Evolutionary conservation across 169 alveolate genomes (phyloP).

Genomic region (Plasmodium billcollinsi): DNA sequence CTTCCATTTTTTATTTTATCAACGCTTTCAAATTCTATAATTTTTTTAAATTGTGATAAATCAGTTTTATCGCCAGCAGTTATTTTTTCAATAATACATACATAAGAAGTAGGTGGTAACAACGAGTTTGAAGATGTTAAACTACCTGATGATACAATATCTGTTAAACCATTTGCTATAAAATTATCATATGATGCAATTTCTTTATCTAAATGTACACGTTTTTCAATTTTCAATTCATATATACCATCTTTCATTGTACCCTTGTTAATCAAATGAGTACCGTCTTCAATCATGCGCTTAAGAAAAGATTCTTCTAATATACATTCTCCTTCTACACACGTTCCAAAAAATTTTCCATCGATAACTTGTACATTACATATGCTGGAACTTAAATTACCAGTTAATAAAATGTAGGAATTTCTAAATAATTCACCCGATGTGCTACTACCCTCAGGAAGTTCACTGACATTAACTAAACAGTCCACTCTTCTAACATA

Average conservation of each 20-base stretch:
- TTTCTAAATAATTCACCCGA: too few species aligned
- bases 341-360: slow-evolving; percentile 1
- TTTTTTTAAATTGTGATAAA: not conserved
- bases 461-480: too few species aligned
- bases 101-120: too few species aligned
- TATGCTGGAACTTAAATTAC: not conserved
- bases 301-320: not conserved
- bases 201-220: not conserved
- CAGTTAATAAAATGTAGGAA: not conserved
- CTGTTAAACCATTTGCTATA: too few species aligned
- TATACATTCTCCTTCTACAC: not conserved
- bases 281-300: not conserved
- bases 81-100: too few species aligned
- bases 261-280: too few species aligned
- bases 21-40: too few species aligned
- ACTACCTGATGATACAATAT: too few species aligned
- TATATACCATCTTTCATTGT: not conserved
- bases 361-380: slow-evolving; percentile 5
- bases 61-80: too few species aligned
- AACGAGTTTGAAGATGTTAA: too few species aligned
- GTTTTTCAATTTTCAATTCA: slow-evolving; percentile 27
- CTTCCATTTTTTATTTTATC: too few species aligned
- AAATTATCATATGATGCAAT: not conserved
- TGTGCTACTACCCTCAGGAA: too few species aligned
- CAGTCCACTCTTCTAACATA: not conserved